phyloP scores from a whole-genome alignment of 2,329 filamentous ascomycete genomes.

The Pseudogymnoascus sp. region DNA sequence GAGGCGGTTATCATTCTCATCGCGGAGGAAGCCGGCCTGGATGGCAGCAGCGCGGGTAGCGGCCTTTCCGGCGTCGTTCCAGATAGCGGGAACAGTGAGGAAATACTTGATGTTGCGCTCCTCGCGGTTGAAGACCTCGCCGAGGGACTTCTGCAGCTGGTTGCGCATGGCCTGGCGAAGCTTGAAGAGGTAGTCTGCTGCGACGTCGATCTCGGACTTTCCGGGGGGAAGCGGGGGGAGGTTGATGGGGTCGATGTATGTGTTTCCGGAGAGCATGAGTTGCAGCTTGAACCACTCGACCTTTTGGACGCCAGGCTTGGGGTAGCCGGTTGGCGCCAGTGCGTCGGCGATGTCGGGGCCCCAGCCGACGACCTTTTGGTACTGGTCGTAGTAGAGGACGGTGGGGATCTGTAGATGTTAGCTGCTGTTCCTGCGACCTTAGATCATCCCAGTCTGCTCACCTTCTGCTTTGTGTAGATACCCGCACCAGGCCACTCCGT shows the following conservation, averaged over 20 bases:
- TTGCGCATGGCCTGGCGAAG: constrained; percentile 93
- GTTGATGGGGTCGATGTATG: constrained; percentile 98
- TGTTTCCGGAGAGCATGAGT: constrained; percentile 97
- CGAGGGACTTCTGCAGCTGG: constrained; percentile 89
- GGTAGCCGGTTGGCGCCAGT: constrained; percentile 90
- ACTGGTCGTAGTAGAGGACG: constrained; percentile 98
- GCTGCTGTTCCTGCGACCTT: constrained; percentile 8
- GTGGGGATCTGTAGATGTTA: constrained; percentile 69
- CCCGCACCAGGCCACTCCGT: constrained; percentile 98
- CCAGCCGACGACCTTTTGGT: constrained; percentile 99
- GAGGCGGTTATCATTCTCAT: constrained; percentile 94
- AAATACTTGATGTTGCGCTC: constrained; percentile 98
- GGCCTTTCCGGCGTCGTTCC: constrained; percentile 98
- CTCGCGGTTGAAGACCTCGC: constrained; percentile 95
- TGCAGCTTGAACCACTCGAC: constrained; percentile 99
- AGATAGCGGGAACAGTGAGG: constrained; percentile 96
- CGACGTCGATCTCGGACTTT: constrained; percentile 98
- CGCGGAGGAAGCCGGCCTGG: constrained; percentile 89
- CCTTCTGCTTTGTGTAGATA: constrained; percentile 98
- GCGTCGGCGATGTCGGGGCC: constrained; percentile 96
- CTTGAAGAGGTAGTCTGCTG: constrained; percentile 98
- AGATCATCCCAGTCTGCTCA: constrained; percentile 30
- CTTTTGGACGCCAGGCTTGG: constrained; percentile 95
- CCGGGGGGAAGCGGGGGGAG: constrained; percentile 91
- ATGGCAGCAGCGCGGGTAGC: constrained; percentile 93